Evolutionary conservation across 495 filamentous ascomycete genomes (phyloP), one percentile per base, ranked within the genome.

Genomic region (Neurospora sp.): DNA sequence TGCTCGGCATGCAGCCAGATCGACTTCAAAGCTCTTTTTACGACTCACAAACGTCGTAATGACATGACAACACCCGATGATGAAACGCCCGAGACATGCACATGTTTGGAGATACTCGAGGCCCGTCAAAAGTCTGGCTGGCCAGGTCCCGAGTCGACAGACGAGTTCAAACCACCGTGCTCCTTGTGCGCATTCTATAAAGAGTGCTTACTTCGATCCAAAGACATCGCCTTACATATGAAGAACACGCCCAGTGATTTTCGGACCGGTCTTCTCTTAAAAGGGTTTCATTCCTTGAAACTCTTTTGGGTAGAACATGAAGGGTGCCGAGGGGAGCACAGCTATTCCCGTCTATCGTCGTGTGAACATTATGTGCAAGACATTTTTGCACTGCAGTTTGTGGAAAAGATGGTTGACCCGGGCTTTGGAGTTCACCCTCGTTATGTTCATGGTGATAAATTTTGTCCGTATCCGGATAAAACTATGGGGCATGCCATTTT

Each of bases 241-340:
- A 31, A 31, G 27, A 31, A 31, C 27, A 31, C 27, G 27, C 27
- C 27, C 27, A 31, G 2, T 31, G 27, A 31, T 2, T 14, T 31
- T 7, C 22, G 0, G 47, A 14, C 1, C 0, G 22, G 12, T 3
- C 5, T 3, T 61, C 0, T 3, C 0, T 8, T 61, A 0, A 8
- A 3, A 27, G 47, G 20, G 2, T 35, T 35, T 1, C 53, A 61
- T 61, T 61, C 53, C 53, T 35, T 61, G 53, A 44, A 5, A 3
- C 5, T 16, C 16, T 44, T 18, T 18, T 44, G 41, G 41, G 4
- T 44, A 5, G 41, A 44, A n/a, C 41, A 44, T 44, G 41, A 44
- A 8, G 41, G 3, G 27, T 31, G 27, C 27, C 27, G 27, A 31
- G 0, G 2, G 27, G 27, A 31, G 27, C 27, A 31, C 27, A 31